Conservation (phyloP, 331 rosid genomes). For the Arachis monticola region DNA sequence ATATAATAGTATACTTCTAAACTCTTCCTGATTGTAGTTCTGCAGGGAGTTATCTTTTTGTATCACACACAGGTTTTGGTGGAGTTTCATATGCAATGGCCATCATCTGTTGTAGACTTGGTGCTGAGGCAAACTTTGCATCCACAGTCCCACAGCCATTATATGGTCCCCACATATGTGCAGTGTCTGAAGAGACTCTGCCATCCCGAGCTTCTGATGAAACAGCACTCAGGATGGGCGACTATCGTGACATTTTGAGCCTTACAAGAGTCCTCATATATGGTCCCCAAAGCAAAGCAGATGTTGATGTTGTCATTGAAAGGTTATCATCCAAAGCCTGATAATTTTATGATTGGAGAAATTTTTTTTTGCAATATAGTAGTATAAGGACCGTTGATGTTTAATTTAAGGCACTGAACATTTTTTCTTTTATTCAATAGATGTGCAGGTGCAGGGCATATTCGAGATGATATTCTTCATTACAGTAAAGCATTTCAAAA, state of each 20-base stretch:
- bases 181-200: constrained; percentile 45
- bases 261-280: constrained; percentile 77
- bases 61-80: constrained; percentile 91
- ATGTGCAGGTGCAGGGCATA: constrained; percentile 81
- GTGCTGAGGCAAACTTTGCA: constrained; percentile 51
- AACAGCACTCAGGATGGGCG: constrained; percentile 72
- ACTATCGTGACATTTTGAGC: constrained; percentile 83
- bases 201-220: constrained; percentile 57
- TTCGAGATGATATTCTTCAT: constrained; percentile 72
- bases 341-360: constrained; percentile 8
- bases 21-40: constrained; percentile 51
- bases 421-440: constrained; percentile 49
- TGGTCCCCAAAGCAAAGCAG: constrained; percentile 89
- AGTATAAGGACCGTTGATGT: background rate
- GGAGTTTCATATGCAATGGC: constrained; percentile 92
- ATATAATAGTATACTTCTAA: constrained; percentile 28
- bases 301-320: constrained; percentile 75
- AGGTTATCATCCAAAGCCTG: constrained; percentile 44
- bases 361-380: constrained; percentile 1
- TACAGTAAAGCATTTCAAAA: constrained; percentile 67
- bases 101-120: constrained; percentile 63
- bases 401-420: constrained; percentile 34
- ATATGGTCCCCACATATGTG: constrained; percentile 39
- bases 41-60: constrained; percentile 76
- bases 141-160: constrained; percentile 50